A percentile compares a stretch with the other conserved stretches of the same genome.
Evolutionary conservation across 176 grass and related monocot species (phyloP).

Genomic region (Musa acuminata): DNA sequence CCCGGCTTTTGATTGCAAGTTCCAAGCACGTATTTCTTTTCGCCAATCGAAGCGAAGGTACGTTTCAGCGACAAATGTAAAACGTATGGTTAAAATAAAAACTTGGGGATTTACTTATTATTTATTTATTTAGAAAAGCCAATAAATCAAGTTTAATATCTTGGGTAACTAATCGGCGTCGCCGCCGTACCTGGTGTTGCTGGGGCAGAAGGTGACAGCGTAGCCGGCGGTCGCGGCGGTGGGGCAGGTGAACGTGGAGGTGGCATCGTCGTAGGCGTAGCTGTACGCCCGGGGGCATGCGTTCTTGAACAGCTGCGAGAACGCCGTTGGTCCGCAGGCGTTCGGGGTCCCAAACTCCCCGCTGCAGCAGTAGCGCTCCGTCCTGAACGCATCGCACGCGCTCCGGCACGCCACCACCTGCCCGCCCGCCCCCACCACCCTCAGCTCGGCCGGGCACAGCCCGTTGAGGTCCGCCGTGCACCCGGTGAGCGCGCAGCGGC

Average conservation of each 20-base stretch:
- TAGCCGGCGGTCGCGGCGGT: conserved; percentile 30
- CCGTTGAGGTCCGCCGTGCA: conserved; percentile 51
- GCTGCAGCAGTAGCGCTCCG: conserved; percentile 56
- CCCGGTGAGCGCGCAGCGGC: conserved; percentile 40
- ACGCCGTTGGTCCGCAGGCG: conserved; percentile 45
- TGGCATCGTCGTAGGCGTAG: conserved; percentile 48
- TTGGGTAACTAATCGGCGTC: background rate
- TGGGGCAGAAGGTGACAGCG: conserved; percentile 63
- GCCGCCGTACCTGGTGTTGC: conserved; percentile 37
- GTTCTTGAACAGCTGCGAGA: conserved; percentile 56
- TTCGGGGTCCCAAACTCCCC: conserved; percentile 33
- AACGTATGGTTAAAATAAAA: no score
- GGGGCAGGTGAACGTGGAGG: conserved; percentile 60
- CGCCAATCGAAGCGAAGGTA: no score
- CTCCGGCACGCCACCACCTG: conserved; percentile 39
- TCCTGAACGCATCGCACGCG: conserved; percentile 47
- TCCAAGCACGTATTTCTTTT: no score
- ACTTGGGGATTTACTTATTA: no score
- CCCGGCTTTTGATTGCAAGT: no score
- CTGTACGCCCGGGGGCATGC: conserved; percentile 44
- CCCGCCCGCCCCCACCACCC: conserved; percentile 17
- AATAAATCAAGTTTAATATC: no score
- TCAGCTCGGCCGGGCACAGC: conserved; percentile 41
- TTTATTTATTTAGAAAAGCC: no score
- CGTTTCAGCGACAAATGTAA: accelerated